Percentiles rank a stretch among this genome's conserved stretches.
Conservation (phyloP, 2,329 filamentous ascomycete genomes). For the Diaporthe velutina region DNA sequence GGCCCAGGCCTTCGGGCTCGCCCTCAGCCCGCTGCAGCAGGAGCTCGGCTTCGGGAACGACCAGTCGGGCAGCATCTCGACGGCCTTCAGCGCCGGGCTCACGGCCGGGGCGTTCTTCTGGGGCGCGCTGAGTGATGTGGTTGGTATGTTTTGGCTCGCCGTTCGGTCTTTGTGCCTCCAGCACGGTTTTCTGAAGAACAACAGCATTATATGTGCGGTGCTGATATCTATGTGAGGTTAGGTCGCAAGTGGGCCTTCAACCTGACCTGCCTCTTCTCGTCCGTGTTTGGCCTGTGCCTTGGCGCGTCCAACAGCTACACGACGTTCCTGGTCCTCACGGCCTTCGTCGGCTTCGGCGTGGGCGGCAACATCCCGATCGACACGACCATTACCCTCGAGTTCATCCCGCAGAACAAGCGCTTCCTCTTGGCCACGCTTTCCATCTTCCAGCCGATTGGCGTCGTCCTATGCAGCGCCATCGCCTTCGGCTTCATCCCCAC, state of each 20-base stretch:
- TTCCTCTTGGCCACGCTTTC: conserved; percentile 66
- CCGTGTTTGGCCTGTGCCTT: conserved; percentile 65
- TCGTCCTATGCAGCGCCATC: conserved; percentile 63
- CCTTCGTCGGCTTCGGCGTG: conserved; percentile 66
- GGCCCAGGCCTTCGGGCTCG: conserved; percentile 70
- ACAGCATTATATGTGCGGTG: neutral
- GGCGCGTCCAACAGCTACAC: conserved; percentile 63
- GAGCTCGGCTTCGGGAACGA: conserved; percentile 64
- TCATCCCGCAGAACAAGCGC: conserved; percentile 64
- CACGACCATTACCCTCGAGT: conserved; percentile 68
- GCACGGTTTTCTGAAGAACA: neutral
- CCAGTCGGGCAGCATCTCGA: conserved; percentile 61
- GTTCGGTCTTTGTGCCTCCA: no score
- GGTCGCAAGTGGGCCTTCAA: conserved; percentile 68
- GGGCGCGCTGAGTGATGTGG: conserved; percentile 67
- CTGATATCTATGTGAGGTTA: conserved; percentile 44
- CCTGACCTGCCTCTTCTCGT: conserved; percentile 66
- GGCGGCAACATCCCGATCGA: conserved; percentile 69
- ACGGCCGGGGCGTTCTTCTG: conserved; percentile 68
- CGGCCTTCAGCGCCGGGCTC: conserved; percentile 66
- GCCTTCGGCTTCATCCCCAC: conserved; percentile 66
- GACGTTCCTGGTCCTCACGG: conserved; percentile 65
- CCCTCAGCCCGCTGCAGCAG: conserved; percentile 66
- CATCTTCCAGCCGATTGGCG: conserved; percentile 68
- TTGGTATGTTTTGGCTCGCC: conserved; percentile 45